Evolutionary conservation across 352 stramenopile species (phyloP), one percentile per base, ranked within the genome.

Genomic region (Pythium rhizo-oryzae): DNA sequence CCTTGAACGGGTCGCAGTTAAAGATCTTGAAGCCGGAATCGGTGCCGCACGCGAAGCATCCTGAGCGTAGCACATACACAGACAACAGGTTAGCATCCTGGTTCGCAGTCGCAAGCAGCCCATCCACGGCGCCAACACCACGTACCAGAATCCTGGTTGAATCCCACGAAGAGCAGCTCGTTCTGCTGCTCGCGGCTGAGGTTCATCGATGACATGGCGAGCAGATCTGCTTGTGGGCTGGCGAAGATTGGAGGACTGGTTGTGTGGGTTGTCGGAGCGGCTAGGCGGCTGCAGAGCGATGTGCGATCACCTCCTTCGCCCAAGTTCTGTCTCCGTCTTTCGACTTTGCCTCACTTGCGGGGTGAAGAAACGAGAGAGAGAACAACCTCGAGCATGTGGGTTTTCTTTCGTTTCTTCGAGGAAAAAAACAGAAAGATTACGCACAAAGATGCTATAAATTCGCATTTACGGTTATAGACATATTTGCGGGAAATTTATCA

Each of bases 21-120:
- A 98, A 99, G 67, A 99, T 99, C 61, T 97, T 93, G 81, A 99
- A 99, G 24, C 98, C 98, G 19, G 86, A 93, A 62, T 97, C 94
- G 4, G 97, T 99, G 23, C 97, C 97, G 53, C 92, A 98, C 15
- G 94, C 90, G 67, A 98, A 98, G 77, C 94, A 98, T 46, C 93
- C 92, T 97, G 61, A 7, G 13, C 13, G 51, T 33, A 19, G 44
- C 8, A 49, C 25, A 67, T 9, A n/a, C 37, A 47, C 18, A 52
- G 2, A 18, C 4, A 44, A 4, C 3, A n/a, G 15, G 6, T 51
- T 25, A 23, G 25, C 5, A 0, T 19, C n/a, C 52, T 18, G 16
- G 16, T 19, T 13, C 8, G 2, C 18, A 43, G 19, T 9, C 21
- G 24, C 18, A 11, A 41, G 35, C 35, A 41, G 9, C 41, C 9